Conservation (phyloP, 305 asterid species). For the Andrographis paniculata region DNA sequence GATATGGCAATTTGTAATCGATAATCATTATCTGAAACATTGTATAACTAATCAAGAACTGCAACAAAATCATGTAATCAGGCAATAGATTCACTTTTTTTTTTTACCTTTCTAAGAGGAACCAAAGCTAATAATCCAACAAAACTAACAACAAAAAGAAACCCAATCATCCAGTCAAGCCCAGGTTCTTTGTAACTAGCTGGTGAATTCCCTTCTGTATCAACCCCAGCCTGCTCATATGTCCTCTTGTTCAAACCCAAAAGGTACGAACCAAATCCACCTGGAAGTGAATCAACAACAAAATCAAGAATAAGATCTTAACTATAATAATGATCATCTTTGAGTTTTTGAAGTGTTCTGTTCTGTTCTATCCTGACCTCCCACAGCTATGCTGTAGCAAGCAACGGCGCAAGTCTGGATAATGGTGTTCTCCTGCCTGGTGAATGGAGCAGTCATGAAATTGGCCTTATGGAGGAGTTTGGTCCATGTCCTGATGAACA, state of each 20-base stretch:
- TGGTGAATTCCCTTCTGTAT: constrained; percentile 54
- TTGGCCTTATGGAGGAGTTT: constrained; percentile 37
- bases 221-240: constrained; percentile 57
- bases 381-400: constrained; percentile 37
- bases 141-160: constrained; percentile 72
- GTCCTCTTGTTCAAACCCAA: constrained; percentile 69
- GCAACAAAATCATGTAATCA: background rate
- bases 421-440: constrained; percentile 40
- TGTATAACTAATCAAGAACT: constrained; percentile 3
- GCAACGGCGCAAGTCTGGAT: constrained; percentile 45
- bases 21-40: constrained; percentile 34
- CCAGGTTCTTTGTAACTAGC: constrained; percentile 63
- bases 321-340: too few relatives aligned
- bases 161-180: constrained; percentile 86
- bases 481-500: constrained; percentile 49
- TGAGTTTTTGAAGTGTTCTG: too few relatives aligned
- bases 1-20: constrained; percentile 38
- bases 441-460: constrained; percentile 32
- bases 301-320: background rate
- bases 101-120: constrained; percentile 73
- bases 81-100: background rate
- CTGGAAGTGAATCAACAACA: constrained; percentile 23
- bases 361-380: constrained; percentile 32
- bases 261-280: constrained; percentile 89
- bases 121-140: constrained; percentile 83